Evolutionary conservation across 345 rosid species (phyloP).

Genomic region (Populus tremula): DNA sequence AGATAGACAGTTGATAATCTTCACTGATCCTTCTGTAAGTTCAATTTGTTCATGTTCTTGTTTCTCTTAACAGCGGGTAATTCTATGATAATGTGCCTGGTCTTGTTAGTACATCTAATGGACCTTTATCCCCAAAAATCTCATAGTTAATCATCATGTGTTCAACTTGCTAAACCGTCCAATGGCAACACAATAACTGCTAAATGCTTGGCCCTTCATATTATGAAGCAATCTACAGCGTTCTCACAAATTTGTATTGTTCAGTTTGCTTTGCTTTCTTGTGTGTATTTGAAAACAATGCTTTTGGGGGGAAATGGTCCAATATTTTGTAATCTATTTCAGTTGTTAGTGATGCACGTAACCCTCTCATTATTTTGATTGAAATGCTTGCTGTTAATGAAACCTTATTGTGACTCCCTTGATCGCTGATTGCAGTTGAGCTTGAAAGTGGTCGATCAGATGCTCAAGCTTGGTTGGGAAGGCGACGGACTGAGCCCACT

Average conservation of each 20-base stretch:
- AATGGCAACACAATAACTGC: not conserved
- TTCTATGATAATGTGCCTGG: not conserved
- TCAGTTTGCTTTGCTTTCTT: not conserved
- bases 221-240: not conserved
- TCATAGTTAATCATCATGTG: not conserved
- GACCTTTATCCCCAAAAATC: not conserved
- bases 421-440: conserved; percentile 58
- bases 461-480: conserved; percentile 99
- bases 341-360: not conserved
- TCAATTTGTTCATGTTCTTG: not conserved
- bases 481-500: conserved; percentile 72
- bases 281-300: not conserved
- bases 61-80: not conserved
- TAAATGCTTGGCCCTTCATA: not conserved
- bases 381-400: not conserved
- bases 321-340: not conserved
- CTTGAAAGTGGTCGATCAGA: conserved; percentile 84
- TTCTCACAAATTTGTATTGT: not conserved
- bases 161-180: not conserved
- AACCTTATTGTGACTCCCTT: not conserved
- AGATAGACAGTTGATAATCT: conserved; percentile 82
- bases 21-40: conserved; percentile 96
- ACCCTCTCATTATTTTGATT: not conserved
- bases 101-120: not conserved
- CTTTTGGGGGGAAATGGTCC: not conserved